These are phyloP conservation scores for Nothophoma quercina DNA, from an alignment of 2,329 filamentous ascomycete genomes.

Conservation along the genomic window DNA sequence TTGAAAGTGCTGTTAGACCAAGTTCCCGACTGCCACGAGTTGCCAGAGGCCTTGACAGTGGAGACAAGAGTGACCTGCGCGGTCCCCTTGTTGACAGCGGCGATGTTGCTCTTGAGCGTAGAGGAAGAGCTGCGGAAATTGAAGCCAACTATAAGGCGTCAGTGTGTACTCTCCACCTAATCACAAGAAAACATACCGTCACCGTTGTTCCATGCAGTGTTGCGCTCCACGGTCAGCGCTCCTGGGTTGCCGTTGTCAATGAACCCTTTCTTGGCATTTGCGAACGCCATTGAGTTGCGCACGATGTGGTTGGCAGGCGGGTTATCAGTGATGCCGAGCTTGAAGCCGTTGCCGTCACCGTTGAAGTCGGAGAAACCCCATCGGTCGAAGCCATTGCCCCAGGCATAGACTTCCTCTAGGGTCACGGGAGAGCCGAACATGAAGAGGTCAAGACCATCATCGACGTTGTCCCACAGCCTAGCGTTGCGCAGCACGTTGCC, in stretches of 20 bases:
- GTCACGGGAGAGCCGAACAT: slow-evolving; percentile 54
- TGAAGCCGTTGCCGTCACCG: slow-evolving; percentile 60
- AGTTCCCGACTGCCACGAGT: slow-evolving; percentile 54
- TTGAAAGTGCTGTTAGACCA: slow-evolving; percentile 52
- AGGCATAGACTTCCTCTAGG: slow-evolving; percentile 55
- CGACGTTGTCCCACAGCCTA: slow-evolving; percentile 61
- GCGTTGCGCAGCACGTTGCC: slow-evolving; percentile 57
- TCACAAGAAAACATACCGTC: too few species aligned
- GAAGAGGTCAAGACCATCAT: slow-evolving; percentile 58
- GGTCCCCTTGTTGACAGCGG: slow-evolving; percentile 42
- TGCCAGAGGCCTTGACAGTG: slow-evolving; percentile 42
- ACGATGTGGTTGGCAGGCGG: slow-evolving; percentile 54
- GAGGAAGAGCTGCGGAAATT: slow-evolving; percentile 47
- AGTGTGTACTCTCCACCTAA: too few species aligned
- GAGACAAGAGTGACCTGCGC: slow-evolving; percentile 22
- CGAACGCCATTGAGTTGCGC: slow-evolving; percentile 56
- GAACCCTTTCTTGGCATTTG: slow-evolving; percentile 57
- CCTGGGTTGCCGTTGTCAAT: slow-evolving; percentile 57
- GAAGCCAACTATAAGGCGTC: too few species aligned
- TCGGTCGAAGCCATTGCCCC: slow-evolving; percentile 57
- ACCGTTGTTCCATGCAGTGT: slow-evolving; percentile 58
- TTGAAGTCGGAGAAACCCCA: slow-evolving; percentile 56
- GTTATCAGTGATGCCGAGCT: slow-evolving; percentile 52
- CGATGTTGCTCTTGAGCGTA: slow-evolving; percentile 51
- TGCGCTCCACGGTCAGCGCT: slow-evolving; percentile 50